Evolutionary conservation across 768 basidiomycete genomes (phyloP), one percentile per base, ranked within the genome.

Genomic region (Mycena floridula): DNA sequence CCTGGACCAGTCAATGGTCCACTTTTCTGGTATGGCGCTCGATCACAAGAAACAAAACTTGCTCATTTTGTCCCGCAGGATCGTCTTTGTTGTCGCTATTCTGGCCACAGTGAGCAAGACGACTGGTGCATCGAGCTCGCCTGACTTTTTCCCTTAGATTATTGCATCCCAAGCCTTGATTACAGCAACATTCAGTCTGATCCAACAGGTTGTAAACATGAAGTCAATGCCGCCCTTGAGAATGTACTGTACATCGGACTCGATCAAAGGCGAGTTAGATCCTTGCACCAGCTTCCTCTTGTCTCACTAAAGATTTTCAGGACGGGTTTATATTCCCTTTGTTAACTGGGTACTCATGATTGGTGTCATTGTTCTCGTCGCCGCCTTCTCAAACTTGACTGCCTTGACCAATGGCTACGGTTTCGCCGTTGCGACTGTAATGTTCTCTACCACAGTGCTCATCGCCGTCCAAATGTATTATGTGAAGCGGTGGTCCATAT

Each of bases 101-200:
- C 64, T 83, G 5, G 81, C 84, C 0, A 82, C 82, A 7, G 78
- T 82, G 50, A 54, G 70, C 57, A 23, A n/a, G n/a, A n/a, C n/a
- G n/a, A n/a, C n/a, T n/a, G n/a, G n/a, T 42, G 45, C 43, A 44
- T 36, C 24, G 21, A 9, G 3, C n/a, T 8, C 22, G 12, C 44
- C 9, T 42, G 23, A 23, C 24, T 24, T 2, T 7, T 7, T 38
- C n/a, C 26, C 42, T 6, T 30, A 79, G 77, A 63, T 79, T 40
- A 71, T 81, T 30, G 81, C 79, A 8, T 81, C 79, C 4, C 78
- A 81, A 60, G 79, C 82, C 7, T 71, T 84, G 71, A 84, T 85
- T 52, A 81, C 81, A 0, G 84, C 80, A 0, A 76, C 79, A 0
- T 85, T 78, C 66, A 73, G 69, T 54, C 62, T 81, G 12, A 52